These are phyloP conservation scores for Fusarium aywerte DNA, from an alignment of 2,329 filamentous ascomycete genomes.

Conservation along the genomic window DNA sequence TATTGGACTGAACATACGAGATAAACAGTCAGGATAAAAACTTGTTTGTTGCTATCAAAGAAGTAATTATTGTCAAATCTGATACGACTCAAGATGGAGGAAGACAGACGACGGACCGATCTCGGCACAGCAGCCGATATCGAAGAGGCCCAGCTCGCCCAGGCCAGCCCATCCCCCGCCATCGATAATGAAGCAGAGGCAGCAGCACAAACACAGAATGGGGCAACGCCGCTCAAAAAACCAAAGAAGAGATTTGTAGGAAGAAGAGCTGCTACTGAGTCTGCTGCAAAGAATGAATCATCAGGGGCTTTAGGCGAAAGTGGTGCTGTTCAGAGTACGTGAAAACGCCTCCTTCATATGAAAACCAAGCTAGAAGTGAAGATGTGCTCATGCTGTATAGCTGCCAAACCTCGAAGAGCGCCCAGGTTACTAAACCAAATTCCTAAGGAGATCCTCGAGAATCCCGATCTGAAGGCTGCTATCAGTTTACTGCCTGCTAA, in stretches of 20 bases:
- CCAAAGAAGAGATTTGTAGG: slow-evolving; percentile 95
- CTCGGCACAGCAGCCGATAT: slow-evolving; percentile 76
- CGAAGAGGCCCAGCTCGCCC: slow-evolving; percentile 58
- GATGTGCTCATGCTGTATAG: slow-evolving; percentile 56
- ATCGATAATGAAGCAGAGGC: slow-evolving; percentile 25
- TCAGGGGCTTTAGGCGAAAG: slow-evolving; percentile 43
- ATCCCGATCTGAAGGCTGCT: slow-evolving; percentile 86
- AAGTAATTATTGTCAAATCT: neutral
- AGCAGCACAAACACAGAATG: slow-evolving; percentile 44
- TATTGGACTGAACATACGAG: neutral
- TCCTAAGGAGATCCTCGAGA: slow-evolving; percentile 84
- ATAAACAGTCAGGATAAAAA: neutral
- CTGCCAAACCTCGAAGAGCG: slow-evolving; percentile 75
- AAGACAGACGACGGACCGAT: slow-evolving; percentile 76
- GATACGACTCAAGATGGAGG: slow-evolving; percentile 68
- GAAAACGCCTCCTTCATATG: neutral
- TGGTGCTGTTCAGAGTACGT: slow-evolving; percentile 63
- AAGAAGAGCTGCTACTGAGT: slow-evolving; percentile 75
- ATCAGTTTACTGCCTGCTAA: slow-evolving; percentile 90
- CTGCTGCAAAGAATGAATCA: slow-evolving; percentile 59
- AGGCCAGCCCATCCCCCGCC: slow-evolving; percentile 44
- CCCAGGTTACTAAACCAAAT: slow-evolving; percentile 91
- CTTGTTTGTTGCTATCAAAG: neutral
- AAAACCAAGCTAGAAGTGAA: slow-evolving; percentile 7
- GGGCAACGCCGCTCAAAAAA: slow-evolving; percentile 67